Conservation (phyloP, 2,329 filamentous ascomycete species). For the Fusarium sarcochroum region DNA sequence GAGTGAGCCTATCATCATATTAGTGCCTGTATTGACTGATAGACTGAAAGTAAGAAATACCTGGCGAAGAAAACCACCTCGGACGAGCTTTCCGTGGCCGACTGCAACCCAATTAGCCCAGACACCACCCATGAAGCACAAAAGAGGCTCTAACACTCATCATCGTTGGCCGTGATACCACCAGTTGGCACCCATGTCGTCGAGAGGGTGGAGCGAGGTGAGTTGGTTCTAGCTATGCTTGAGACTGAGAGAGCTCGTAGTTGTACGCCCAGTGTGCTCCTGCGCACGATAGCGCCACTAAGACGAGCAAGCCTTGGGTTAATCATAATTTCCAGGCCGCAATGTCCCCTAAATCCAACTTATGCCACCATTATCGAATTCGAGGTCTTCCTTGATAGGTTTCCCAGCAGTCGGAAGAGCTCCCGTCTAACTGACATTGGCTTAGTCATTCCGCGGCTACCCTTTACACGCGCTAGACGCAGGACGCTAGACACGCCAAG, state of each 20-base stretch:
- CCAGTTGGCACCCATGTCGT: slow-evolving; percentile 85
- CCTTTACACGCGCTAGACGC: slow-evolving; percentile 42
- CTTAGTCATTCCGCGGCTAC: slow-evolving; percentile 30
- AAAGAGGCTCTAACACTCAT: slow-evolving; percentile 61
- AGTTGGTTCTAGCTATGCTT: slow-evolving; percentile 53
- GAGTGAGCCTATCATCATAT: slow-evolving; percentile 75
- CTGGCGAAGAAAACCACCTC: slow-evolving; percentile 81
- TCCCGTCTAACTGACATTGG: slow-evolving; percentile 8
- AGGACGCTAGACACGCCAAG: too few species aligned
- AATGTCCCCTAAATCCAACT: neutral
- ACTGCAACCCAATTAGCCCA: slow-evolving; percentile 59
- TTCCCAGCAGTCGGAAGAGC: slow-evolving; percentile 20
- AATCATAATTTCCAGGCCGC: slow-evolving; percentile 31
- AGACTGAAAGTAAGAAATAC: slow-evolving; percentile 57
- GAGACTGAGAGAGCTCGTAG: slow-evolving; percentile 44
- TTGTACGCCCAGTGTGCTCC: slow-evolving; percentile 21
- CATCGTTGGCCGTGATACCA: slow-evolving; percentile 70
- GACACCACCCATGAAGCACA: neutral
- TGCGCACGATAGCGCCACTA: slow-evolving; percentile 21
- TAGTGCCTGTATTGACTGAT: slow-evolving; percentile 11
- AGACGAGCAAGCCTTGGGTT: slow-evolving; percentile 27
- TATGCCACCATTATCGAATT: slow-evolving; percentile 4
- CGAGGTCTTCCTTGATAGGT: slow-evolving; percentile 12
- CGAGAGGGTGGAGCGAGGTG: slow-evolving; percentile 66
- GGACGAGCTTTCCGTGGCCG: slow-evolving; percentile 75